Evolutionary conservation across 306 rosid genomes (phyloP), one percentile per base, ranked within the genome.

Genomic region (Benincasa hispida): DNA sequence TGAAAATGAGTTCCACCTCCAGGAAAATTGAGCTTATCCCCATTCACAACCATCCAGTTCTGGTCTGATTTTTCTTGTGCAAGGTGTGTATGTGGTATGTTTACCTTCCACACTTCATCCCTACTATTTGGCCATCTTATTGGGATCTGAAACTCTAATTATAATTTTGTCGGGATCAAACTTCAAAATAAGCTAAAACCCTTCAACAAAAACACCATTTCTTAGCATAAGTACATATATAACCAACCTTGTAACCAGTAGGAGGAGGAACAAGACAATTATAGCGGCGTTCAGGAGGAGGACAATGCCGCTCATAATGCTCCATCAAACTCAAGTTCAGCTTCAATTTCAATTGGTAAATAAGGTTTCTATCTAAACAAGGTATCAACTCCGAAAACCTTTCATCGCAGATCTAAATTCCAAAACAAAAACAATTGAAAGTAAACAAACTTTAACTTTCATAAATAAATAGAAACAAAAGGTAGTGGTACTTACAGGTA

Each of bases 31-130:
- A 88, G 86, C 89, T 82, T 88, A 67, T 88, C 89, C 73, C 91
- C 91, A 50, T 86, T 88, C 60, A 88, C 89, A 74, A 88, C 82
- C 91, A 88, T 88, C 91, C 91, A 88, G 81, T 88, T 86, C 81
- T 88, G 91, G 75, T 88, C 91, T 3, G 91, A 88, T 63, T 88
- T 88, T 82, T 84, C 91, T 21, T 81, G 70, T 19, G 91, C 91
- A 78, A 88, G 91, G 76, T 79, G 88, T 0, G 91, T 88, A 59
- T 88, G 89, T 5, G 91, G 91, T 65, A 88, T 88, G 83, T 88
- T 88, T n/a, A 85, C 89, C 86, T 84, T 88, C 91, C 91, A 88
- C 76, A 88, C 91, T 82, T 86, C 91, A 37, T 88, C 91, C 79
- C 91, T 84, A 77, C 91, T 88, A 13, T 60, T 82, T 6, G 91